Evolutionary conservation across 2,329 filamentous ascomycete genomes (phyloP), one percentile per base, ranked within the genome.

Genomic region (Amylocarpus encephaloides): DNA sequence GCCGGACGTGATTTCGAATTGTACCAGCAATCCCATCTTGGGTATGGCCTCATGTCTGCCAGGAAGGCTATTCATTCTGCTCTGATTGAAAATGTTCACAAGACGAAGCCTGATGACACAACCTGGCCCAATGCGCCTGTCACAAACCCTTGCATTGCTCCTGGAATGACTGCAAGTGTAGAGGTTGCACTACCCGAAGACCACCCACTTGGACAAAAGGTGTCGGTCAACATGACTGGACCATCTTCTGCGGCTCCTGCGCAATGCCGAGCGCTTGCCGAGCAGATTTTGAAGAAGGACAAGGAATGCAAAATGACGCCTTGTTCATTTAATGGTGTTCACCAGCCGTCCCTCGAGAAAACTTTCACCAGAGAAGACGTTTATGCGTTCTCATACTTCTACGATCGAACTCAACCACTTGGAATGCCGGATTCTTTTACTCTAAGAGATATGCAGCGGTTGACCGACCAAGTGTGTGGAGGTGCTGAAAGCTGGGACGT

Each of bases 381-480:
- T 35, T 98, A 92, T 72, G 89, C 97, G 61, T 92, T 98, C 71
- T 95, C 88, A 29, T 98, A 95, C 78, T 98, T 98, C 73, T 96
- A 86, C 72, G 93, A 98, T 74, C 91, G 94, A 63, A 94, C 88
- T 19, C 80, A 88, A 68, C 88, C 90, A 4, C 81, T 98, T 10
- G 94, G 94, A 59, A 97, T 98, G 90, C 93, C 94, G n/a, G 90
- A 95, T 59, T 91, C 87, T 5, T 98, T 97, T 71, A 96, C 91
- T 1, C 74, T 98, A 32, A 80, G 84, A 44, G 93, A 98, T 73
- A 78, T 98, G 64, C 85, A 91, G 64, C 87, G 94, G 54, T 79
- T 97, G 15, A 83, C 93, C 0, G 76, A 83, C 57, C 85, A 85
- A 36, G 94, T 98, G 10, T 98, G 93, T 69, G 79, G 80, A 51